Conservation (phyloP, 2,329 filamentous ascomycete species). For the Cercospora sp. region DNA sequence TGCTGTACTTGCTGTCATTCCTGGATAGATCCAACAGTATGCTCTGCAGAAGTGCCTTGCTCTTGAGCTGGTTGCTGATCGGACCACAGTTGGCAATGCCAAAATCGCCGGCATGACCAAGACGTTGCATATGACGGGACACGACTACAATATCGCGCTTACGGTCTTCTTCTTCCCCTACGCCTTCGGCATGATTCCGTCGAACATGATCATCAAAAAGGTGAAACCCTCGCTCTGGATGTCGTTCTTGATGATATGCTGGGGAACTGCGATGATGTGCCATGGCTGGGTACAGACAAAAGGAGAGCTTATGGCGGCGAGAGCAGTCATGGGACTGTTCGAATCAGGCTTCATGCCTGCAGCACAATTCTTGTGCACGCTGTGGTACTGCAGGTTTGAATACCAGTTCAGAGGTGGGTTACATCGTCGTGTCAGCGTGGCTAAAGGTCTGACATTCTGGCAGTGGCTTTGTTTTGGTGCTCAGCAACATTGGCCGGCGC, state of each 20-base stretch:
- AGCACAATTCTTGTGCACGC: conserved; percentile 39
- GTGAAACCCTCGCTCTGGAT: conserved; percentile 44
- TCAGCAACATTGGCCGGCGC: conserved; percentile 53
- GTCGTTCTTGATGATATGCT: conserved; percentile 35
- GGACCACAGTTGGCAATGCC: conserved; percentile 40
- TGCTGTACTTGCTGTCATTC: conserved; percentile 53
- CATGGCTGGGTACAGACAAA: conserved; percentile 37
- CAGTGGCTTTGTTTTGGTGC: conserved; percentile 50
- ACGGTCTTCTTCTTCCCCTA: conserved; percentile 48
- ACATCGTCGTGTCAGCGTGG: background rate
- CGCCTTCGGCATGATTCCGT: conserved; percentile 42
- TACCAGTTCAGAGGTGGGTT: conserved; percentile 43
- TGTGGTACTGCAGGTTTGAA: conserved; percentile 50
- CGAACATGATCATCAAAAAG: conserved; percentile 44
- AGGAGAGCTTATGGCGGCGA: conserved; percentile 32
- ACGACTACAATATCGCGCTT: conserved; percentile 44
- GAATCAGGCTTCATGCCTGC: conserved; percentile 27
- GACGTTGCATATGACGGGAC: conserved; percentile 46
- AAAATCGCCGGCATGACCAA: conserved; percentile 33
- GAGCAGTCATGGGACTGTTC: conserved; percentile 31
- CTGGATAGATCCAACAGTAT: conserved; percentile 27
- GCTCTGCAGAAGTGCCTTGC: background rate
- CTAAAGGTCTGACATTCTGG: background rate
- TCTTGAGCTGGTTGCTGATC: conserved; percentile 6
- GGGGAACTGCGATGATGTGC: conserved; percentile 37